Evolutionary conservation across 192 early-diverging fungal species (phyloP).

Genomic region (Entomortierella lignicola): DNA sequence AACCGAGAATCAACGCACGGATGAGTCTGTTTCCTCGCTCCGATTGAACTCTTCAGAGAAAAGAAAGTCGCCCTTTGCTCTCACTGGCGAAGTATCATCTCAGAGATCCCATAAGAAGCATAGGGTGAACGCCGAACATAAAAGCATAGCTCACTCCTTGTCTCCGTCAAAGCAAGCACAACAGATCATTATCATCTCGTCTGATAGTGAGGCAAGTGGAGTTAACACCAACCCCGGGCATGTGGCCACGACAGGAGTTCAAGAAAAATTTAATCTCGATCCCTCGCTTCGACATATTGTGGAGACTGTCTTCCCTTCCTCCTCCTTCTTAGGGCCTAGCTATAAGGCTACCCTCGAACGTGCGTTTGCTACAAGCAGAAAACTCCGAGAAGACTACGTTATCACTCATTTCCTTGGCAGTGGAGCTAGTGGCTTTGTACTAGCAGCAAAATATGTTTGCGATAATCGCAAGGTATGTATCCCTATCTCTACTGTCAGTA

Average conservation of each 20-base stretch:
- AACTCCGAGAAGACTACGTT: conserved; percentile 33
- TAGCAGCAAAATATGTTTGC: conserved; percentile 19
- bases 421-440: conserved; percentile 32
- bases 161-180: not conserved
- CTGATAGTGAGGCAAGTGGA: conserved; percentile 16
- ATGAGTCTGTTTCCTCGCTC: too few relatives aligned
- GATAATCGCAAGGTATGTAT: conserved; percentile 34
- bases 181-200: conserved; percentile 34
- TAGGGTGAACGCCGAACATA: not conserved
- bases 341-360: conserved; percentile 35
- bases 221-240: not conserved
- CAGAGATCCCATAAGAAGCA: too few relatives aligned
- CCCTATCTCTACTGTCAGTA: too few relatives aligned
- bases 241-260: not conserved
- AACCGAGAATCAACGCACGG: too few relatives aligned
- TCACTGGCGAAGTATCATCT: too few relatives aligned
- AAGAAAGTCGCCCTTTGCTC: conserved; percentile 18
- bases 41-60: conserved; percentile 31
- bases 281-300: conserved; percentile 19
- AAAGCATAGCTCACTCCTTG: not conserved
- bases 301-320: conserved; percentile 23
- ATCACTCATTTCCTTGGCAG: conserved; percentile 29
- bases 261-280: conserved; percentile 29
- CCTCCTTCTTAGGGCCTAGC: conserved; percentile 15
- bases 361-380: conserved; percentile 25